These are phyloP conservation scores for Penicillium sp. DNA, from an alignment of 2,329 filamentous ascomycete species.

Conservation along the genomic window DNA sequence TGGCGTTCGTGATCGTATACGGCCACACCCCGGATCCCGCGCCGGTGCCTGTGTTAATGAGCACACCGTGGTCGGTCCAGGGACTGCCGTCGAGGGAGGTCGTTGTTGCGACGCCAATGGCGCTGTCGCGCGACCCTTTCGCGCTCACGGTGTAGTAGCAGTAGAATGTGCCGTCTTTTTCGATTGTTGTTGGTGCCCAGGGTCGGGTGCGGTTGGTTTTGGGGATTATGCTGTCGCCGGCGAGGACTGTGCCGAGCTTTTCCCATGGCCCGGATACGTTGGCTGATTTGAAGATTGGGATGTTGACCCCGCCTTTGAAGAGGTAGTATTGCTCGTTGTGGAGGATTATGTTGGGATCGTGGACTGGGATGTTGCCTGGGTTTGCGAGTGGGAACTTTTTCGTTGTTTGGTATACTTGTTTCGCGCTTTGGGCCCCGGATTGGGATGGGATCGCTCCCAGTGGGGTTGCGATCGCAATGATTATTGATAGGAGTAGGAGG, in stretches of 20 bases:
- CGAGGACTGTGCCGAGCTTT: constrained; percentile 30
- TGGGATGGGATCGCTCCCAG: constrained; percentile 4
- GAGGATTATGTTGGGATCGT: constrained; percentile 35
- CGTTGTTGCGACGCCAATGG: constrained; percentile 35
- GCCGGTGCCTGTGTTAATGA: constrained; percentile 32
- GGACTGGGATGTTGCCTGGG: constrained; percentile 24
- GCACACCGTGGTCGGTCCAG: constrained; percentile 36
- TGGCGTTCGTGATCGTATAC: constrained; percentile 36
- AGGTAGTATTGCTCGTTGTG: constrained; percentile 31
- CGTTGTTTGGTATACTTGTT: constrained; percentile 25
- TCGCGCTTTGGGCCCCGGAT: not conserved
- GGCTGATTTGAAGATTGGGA: constrained; percentile 6
- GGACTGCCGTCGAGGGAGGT: constrained; percentile 18
- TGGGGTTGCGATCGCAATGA: constrained; percentile 1
- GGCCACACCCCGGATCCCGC: constrained; percentile 24
- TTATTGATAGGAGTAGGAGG: constrained; percentile 1
- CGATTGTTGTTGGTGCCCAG: constrained; percentile 35
- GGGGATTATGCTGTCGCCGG: constrained; percentile 27
- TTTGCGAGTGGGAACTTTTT: constrained; percentile 27
- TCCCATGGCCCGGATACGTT: constrained; percentile 33
- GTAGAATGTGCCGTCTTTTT: constrained; percentile 31
- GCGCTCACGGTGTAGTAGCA: constrained; percentile 36
- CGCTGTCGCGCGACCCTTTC: constrained; percentile 29
- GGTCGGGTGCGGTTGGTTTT: constrained; percentile 30
- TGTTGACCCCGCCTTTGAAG: constrained; percentile 28